Conservation (phyloP, 345 rosid species). For the Hibiscus mutabilis region DNA sequence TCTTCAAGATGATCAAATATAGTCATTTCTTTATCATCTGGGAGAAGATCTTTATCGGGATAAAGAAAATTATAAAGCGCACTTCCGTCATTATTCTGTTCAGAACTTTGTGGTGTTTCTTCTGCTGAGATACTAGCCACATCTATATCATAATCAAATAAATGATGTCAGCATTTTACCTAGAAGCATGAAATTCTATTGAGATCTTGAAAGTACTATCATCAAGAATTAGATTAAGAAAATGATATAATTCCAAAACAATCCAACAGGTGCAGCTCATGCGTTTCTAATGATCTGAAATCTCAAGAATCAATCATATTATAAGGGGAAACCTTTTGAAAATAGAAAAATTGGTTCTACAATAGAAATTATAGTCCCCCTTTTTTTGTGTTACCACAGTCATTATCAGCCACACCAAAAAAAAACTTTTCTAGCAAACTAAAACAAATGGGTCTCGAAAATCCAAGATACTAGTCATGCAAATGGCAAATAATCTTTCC, state of each 20-base stretch:
- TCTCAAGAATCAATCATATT: no score
- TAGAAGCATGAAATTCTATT: neutral
- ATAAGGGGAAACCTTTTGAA: no score
- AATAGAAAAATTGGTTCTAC: no score
- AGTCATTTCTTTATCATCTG: constrained; percentile 95
- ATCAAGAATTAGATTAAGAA: constrained; percentile 2
- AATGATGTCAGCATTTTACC: constrained; percentile 7
- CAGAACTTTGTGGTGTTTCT: constrained; percentile 17
- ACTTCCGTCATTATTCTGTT: constrained; percentile 36
- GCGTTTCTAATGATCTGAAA: neutral
- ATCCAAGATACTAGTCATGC: neutral
- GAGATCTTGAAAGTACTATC: neutral
- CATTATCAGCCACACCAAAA: no score
- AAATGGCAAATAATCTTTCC: no score
- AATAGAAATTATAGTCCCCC: no score
- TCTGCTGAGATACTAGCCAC: constrained; percentile 28
- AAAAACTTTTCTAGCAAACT: no score
- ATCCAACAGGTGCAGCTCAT: neutral
- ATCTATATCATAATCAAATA: constrained; percentile 22
- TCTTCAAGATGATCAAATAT: constrained; percentile 96
- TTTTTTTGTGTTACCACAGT: no score
- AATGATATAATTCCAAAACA: neutral
- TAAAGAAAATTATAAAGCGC: constrained; percentile 67
- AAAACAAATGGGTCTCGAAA: no score
- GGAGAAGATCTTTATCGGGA: constrained; percentile 84